Evolutionary conservation across 352 stramenopile species (phyloP).

Genomic region (Halophytophthora polymorphica): DNA sequence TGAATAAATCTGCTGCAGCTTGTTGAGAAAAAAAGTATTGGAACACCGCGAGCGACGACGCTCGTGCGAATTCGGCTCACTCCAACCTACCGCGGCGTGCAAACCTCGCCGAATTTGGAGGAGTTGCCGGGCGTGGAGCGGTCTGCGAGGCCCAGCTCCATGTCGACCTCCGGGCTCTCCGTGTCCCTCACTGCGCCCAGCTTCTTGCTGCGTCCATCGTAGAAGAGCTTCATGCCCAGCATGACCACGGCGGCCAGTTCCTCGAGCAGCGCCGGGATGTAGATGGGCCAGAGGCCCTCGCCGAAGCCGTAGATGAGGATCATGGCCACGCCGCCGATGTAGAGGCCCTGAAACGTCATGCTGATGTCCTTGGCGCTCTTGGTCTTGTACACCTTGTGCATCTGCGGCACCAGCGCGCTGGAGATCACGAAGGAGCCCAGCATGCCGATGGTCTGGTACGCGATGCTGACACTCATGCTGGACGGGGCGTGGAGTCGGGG

Average conservation of each 20-base stretch:
- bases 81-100: too few relatives aligned
- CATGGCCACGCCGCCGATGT: conserved; percentile 33
- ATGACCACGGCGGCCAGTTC: conserved; percentile 32
- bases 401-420: conserved; percentile 51
- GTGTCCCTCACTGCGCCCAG: conserved; percentile 1
- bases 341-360: conserved; percentile 43
- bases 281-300: conserved; percentile 52
- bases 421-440: conserved; percentile 60
- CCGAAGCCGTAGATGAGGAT: conserved; percentile 48
- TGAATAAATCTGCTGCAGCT: conserved; percentile 21
- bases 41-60: neutral
- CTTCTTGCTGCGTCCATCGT: conserved; percentile 13
- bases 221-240: conserved; percentile 39
- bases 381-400: conserved; percentile 56
- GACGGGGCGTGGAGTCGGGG: neutral
- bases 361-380: conserved; percentile 63
- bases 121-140: too few relatives aligned
- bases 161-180: conserved; percentile 13
- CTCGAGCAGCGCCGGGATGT: conserved; percentile 48
- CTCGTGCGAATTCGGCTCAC: neutral
- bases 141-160: conserved; percentile 1
- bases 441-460: conserved; percentile 56
- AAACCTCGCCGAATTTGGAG: too few relatives aligned
- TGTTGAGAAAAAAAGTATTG: conserved; percentile 4
- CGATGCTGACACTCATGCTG: conserved; percentile 8